phyloP scores from a whole-genome alignment of 1,139 yeast species.

The Meyerozyma sp. region DNA sequence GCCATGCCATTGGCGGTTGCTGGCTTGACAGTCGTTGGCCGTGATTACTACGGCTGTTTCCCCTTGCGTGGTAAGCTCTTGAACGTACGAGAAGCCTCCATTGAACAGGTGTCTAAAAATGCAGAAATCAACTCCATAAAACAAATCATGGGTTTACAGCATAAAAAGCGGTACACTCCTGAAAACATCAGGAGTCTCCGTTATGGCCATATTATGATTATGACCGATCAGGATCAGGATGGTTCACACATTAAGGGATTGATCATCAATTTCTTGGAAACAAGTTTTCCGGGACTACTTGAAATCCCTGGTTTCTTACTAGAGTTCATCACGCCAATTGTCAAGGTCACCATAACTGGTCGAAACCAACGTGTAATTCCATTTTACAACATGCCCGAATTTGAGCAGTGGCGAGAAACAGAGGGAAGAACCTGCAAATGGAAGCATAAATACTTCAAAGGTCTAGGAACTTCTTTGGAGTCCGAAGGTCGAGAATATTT shows the following conservation, averaged over 20 bases:
- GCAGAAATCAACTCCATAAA: constrained; percentile 93
- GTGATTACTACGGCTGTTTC: constrained; percentile 93
- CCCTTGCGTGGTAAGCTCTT: constrained; percentile 93
- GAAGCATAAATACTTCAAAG: constrained; percentile 95
- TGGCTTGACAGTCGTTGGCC: constrained; percentile 91
- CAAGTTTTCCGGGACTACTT: constrained; percentile 90
- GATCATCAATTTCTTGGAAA: constrained; percentile 86
- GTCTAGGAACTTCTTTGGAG: constrained; percentile 90
- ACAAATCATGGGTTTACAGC: constrained; percentile 93
- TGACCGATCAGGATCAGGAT: constrained; percentile 99
- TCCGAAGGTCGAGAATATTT: constrained; percentile 88
- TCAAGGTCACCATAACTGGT: constrained; percentile 74
- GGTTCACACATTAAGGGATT: constrained; percentile 98
- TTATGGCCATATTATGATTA: constrained; percentile 96
- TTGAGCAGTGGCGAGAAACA: constrained; percentile 85
- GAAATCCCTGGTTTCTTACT: constrained; percentile 88
- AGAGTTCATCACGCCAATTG: constrained; percentile 95
- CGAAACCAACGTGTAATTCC: constrained; percentile 58
- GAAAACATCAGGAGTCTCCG: constrained; percentile 70
- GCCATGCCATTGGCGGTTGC: constrained; percentile 91
- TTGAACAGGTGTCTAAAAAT: constrained; percentile 89
- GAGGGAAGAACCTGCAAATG: constrained; percentile 76
- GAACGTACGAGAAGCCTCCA: constrained; percentile 93
- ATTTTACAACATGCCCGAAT: constrained; percentile 94
- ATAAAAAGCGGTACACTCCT: constrained; percentile 66